Evolutionary conservation across 768 basidiomycete genomes (phyloP).

Genomic region (Trametes villosa): DNA sequence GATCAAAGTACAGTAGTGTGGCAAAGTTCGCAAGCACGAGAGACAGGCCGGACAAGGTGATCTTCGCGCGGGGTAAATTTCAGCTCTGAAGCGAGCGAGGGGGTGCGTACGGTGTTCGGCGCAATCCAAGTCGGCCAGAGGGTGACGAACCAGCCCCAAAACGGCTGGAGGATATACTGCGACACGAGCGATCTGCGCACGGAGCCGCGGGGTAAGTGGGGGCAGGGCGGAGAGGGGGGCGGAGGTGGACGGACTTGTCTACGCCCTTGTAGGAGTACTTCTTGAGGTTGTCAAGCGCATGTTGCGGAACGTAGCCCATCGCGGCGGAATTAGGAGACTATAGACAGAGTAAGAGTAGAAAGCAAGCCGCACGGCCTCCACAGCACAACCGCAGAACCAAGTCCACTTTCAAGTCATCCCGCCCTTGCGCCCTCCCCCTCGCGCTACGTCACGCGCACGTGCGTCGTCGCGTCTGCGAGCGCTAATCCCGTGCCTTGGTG

Average conservation of each 20-base stretch:
- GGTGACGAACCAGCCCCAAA: constrained; percentile 91
- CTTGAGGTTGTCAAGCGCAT: constrained; percentile 74
- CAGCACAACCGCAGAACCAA: too few species aligned
- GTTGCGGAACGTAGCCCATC: constrained; percentile 69
- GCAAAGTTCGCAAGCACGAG: constrained; percentile 85
- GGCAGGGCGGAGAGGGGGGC: neutral
- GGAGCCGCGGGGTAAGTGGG: neutral
- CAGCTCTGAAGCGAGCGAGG: neutral
- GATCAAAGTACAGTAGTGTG: constrained; percentile 85
- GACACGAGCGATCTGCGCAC: constrained; percentile 70
- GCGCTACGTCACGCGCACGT: constrained; percentile 31
- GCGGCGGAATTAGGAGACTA: neutral
- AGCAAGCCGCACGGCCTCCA: neutral
- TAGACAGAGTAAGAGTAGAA: neutral
- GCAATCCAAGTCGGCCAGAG: constrained; percentile 85
- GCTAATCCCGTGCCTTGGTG: neutral
- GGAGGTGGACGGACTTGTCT: constrained; percentile 62
- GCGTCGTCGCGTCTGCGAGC: constrained; percentile 12
- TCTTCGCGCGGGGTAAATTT: constrained; percentile 50
- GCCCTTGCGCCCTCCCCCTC: neutral
- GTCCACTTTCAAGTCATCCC: too few species aligned
- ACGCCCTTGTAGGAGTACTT: constrained; percentile 81
- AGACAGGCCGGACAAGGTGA: constrained; percentile 82
- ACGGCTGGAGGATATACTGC: constrained; percentile 76
- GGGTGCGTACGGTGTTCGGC: constrained; percentile 78